Evolutionary conservation across 768 basidiomycete genomes (phyloP), one percentile per base, ranked within the genome.

Genomic region (Suillus subaureus): DNA sequence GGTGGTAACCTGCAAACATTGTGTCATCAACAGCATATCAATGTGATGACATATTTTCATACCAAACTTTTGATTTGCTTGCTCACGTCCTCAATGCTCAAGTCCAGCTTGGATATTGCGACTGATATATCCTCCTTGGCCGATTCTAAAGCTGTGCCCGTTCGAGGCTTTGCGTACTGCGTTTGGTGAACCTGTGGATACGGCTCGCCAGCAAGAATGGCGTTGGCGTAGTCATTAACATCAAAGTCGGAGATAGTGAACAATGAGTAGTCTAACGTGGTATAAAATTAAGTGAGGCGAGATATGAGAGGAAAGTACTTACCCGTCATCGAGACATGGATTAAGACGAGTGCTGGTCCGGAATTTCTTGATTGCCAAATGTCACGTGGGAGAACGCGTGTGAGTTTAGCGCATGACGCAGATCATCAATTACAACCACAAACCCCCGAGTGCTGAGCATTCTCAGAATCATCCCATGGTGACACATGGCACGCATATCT

Each of bases 11-110:
- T 96, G 65, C 6, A 49, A 15, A 12, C 39, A 28, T 12, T 1
- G 26, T 4, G 9, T 58, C 16, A 40, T 28, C 7, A 58, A 23
- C 7, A 57, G 23, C 56, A 39, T 28, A 39, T 43, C 61, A 23
- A 33, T 26, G 28, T 11, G 2, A 26, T 58, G 12, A 28, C 33
- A 61, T 33, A 11, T 26, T 15, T 35, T 79, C 89, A 69, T 66
- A 96, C 95, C 77, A 97, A 81, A 56, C 82, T 83, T 77, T 92
- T 92, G 61, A 99, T 90, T 77, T 98, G 94, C 75, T 91, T 93
- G 33, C 90, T 89, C 23, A 97, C 89, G 76, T 99, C 96, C 47
- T 98, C 97, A 66, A 98, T 90, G 0, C 90, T 92, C 72, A 89
- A 85, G 67, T 89, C 91, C 4, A 99, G 82, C 75, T 93, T 96